phyloP scores from a whole-genome alignment of 805 yeast genomes.

The Saturnispora zaruensis region DNA sequence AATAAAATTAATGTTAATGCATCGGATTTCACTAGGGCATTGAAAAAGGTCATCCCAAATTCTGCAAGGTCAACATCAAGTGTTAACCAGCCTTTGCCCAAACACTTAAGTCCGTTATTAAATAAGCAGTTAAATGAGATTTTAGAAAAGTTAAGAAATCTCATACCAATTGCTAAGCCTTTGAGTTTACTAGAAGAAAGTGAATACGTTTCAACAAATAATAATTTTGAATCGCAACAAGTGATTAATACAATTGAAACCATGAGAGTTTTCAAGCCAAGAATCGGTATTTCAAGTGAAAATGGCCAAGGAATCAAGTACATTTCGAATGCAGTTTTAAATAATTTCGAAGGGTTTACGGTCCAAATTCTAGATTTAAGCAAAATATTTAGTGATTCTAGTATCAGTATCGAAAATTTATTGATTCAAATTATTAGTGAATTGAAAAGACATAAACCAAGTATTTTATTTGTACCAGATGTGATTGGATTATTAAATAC shows the following conservation, averaged over 20 bases:
- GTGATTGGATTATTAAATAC: conserved; percentile 68
- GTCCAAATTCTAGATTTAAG: conserved; percentile 81
- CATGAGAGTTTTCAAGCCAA: conserved; percentile 72
- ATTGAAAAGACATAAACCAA: conserved; percentile 82
- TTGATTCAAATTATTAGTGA: conserved; percentile 79
- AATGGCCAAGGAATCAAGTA: conserved; percentile 84
- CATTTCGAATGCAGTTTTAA: conserved; percentile 70
- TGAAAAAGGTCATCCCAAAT: conserved; percentile 84
- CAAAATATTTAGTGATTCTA: conserved; percentile 65
- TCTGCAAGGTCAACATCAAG: conserved; percentile 73
- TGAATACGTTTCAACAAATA: conserved; percentile 47
- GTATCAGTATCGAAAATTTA: conserved; percentile 74
- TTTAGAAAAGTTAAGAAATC: conserved; percentile 38
- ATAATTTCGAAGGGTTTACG: conserved; percentile 80
- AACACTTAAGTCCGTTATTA: conserved; percentile 56
- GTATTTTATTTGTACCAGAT: conserved; percentile 77
- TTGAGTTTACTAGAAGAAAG: conserved; percentile 61
- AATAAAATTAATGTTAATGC: conserved; percentile 62
- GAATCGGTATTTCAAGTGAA: conserved; percentile 63
- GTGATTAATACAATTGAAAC: conserved; percentile 32
- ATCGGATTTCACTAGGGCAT: conserved; percentile 76
- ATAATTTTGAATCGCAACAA: conserved; percentile 61
- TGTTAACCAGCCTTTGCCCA: conserved; percentile 72
- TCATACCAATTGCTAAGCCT: conserved; percentile 55
- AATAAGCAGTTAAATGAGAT: conserved; percentile 40